Evolutionary conservation across 306 rosid genomes (phyloP), one percentile per base, ranked within the genome.

Genomic region (Geum urbanum): DNA sequence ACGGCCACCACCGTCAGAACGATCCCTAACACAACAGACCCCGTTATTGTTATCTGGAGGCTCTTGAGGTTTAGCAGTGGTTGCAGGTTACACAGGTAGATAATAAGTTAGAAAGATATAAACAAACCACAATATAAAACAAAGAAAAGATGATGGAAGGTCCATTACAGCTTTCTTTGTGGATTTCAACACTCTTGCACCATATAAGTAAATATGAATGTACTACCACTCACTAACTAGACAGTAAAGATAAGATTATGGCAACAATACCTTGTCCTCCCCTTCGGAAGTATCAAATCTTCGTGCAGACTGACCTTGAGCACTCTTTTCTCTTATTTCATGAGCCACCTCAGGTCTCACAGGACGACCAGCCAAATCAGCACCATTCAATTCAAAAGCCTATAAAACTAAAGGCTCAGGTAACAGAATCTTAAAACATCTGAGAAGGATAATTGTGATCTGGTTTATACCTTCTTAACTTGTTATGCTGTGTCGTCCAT

Each of bases 341-440:
- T 96, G 96, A 7, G 75, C 51, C 24, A 84, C 37, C 35, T 60
- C 65, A 60, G 35, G 65, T n/a, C 13, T 35, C 5, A 60, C 19
- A 1, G 65, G 7, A 60, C 65, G 65, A 16, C 65, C 65, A 7
- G 1, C 16, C 56, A 87, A 52, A 19, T 77, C 82, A 0, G 57
- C 6, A 5, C 82, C 95, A 77, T 95, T 80, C 80, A 82, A 37
- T 58, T 74, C 76, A 45, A 95, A 76, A 4, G 97, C 99, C 99
- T 91, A 59, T 1, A 6, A 52, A 37, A 6, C 1, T 32, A 32
- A 46, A 14, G 10, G 24, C 8, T 6, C 62, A 32, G 67, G 65
- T 15, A 6, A 44, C 22, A 9, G 16, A 18, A 6, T 45, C 1
- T 37, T 11, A 16, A 37, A 15, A 60, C 20, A 2, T 13, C 44